Percentiles rank a stretch among this genome's conserved stretches.
Evolutionary conservation across 2,329 filamentous ascomycete genomes (phyloP).

Genomic region (Aspergillus calidoustus): DNA sequence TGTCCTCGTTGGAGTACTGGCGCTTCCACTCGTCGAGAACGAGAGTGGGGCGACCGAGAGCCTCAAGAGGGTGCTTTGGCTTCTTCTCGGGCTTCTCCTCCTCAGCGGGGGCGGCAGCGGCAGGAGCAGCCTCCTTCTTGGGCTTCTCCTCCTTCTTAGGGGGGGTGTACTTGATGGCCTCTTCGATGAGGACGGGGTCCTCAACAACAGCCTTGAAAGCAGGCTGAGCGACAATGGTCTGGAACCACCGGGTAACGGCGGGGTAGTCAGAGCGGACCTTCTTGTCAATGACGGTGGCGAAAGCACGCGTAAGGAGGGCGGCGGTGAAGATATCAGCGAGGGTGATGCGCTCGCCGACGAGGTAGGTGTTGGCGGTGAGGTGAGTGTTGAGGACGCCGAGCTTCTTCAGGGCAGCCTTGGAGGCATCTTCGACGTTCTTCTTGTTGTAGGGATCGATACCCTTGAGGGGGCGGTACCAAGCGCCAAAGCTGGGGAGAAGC

Average conservation of each 20-base stretch:
- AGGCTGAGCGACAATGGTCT: constrained; percentile 89
- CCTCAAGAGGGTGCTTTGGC: constrained; percentile 94
- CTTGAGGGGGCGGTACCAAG: constrained; percentile 85
- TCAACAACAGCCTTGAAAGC: constrained; percentile 82
- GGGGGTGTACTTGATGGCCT: constrained; percentile 72
- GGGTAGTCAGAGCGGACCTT: constrained; percentile 82
- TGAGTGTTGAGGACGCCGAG: constrained; percentile 80
- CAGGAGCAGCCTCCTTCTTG: constrained; percentile 76
- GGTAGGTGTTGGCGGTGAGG: constrained; percentile 91
- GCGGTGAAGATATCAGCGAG: constrained; percentile 90
- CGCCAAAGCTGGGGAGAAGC: constrained; percentile 72
- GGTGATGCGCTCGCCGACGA: constrained; percentile 96
- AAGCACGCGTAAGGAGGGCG: constrained; percentile 80
- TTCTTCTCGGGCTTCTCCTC: constrained; percentile 69
- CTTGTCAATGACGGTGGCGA: constrained; percentile 94
- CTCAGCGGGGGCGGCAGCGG: constrained; percentile 59
- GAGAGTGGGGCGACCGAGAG: constrained; percentile 77
- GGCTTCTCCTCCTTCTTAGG: constrained; percentile 71
- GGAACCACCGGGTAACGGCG: constrained; percentile 89
- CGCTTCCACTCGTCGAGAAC: constrained; percentile 98
- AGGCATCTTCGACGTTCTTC: constrained; percentile 85
- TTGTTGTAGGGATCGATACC: constrained; percentile 93
- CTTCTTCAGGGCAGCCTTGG: constrained; percentile 70
- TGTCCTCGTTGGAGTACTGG: constrained; percentile 96
- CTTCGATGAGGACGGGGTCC: constrained; percentile 79